Conservation (phyloP, 805 yeast genomes). For the Debaryomyces tyrocola region DNA sequence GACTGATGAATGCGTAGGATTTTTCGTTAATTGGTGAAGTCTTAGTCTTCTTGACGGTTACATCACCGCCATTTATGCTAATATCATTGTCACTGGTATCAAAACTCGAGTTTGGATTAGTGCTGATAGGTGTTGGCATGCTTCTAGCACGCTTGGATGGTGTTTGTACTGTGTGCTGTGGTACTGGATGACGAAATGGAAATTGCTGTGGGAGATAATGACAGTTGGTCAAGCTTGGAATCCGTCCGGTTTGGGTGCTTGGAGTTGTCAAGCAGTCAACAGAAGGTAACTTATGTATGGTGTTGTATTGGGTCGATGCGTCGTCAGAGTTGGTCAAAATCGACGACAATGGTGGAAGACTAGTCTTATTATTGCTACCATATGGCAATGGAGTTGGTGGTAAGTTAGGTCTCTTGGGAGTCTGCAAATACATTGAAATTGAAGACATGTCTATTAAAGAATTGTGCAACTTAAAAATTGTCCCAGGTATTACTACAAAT, state of each 20-base stretch:
- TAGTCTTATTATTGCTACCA: slow-evolving; percentile 18
- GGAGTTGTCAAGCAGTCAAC: slow-evolving; percentile 23
- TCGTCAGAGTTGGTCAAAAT: slow-evolving; percentile 15
- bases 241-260: slow-evolving; percentile 8
- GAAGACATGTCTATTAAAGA: not conserved
- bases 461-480: no score
- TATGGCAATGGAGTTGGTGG: slow-evolving; percentile 21
- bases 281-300: slow-evolving; percentile 21
- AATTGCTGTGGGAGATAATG: slow-evolving; percentile 8
- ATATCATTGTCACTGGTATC: slow-evolving; percentile 7
- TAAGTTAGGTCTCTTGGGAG: slow-evolving; percentile 34
- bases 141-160: slow-evolving; percentile 3
- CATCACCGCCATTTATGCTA: not conserved
- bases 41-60: not conserved
- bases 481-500: no score
- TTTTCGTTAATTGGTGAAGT: slow-evolving; percentile 9
- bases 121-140: slow-evolving; percentile 4
- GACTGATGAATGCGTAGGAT: slow-evolving; percentile 85
- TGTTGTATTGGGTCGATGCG: not conserved
- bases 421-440: slow-evolving; percentile 24
- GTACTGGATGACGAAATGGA: slow-evolving; percentile 5
- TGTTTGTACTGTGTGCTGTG: slow-evolving; percentile 1
- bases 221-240: not conserved
- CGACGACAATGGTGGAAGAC: slow-evolving; percentile 43
- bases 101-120: slow-evolving; percentile 3